Evolutionary conservation across 768 basidiomycete species (phyloP), one percentile per base, ranked within the genome.

Genomic region (Lentinula raphanica): DNA sequence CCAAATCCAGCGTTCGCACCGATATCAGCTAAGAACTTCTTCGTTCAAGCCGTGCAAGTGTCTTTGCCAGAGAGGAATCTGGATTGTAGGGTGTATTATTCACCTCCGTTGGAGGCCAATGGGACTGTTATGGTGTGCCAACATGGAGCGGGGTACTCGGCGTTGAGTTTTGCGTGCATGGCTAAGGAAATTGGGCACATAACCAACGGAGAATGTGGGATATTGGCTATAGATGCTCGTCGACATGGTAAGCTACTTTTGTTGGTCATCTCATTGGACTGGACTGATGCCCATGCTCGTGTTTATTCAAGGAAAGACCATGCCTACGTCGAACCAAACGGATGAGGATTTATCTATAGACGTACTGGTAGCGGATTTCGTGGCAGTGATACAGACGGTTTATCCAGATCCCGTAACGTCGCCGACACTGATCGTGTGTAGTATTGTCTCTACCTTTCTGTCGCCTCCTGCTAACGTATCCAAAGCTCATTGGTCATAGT

Each of bases 141-240:
- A 65, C 96, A 99, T 64, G 97, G 97, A 1, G 96, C 93, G 0
- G 97, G 97, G 13, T 93, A 93, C 67, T 87, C 88, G 0, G 97
- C 85, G 0, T 75, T 98, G 60, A 91, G 84, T 62, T 99, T 96
- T 69, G 94, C 97, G 2, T 87, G 85, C 65, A 79, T 97, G 58
- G 93, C 95, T n/a, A 88, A 87, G 70, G 88, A 91, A 71, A 73
- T 98, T 1, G 69, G 68, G 11, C 80, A 74, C 42, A 62, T 79
- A 68, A 81, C 84, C 42, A 77, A 76, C 28, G 87, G 86, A 5
- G 89, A 90, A 62, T 84, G 88, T 51, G 95, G 96, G 0, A 80
- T 98, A 15, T 65, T 99, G 50, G 78, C 90, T 1, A 73, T 90
- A 38, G 96, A 99, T 74, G 86, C 87, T 28, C 74, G 96, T 59